A percentile compares a stretch with the other conserved stretches of the same genome.
These are phyloP conservation scores for Lotus japonicus DNA, from an alignment of 306 rosid genomes.

Conservation along the genomic window DNA sequence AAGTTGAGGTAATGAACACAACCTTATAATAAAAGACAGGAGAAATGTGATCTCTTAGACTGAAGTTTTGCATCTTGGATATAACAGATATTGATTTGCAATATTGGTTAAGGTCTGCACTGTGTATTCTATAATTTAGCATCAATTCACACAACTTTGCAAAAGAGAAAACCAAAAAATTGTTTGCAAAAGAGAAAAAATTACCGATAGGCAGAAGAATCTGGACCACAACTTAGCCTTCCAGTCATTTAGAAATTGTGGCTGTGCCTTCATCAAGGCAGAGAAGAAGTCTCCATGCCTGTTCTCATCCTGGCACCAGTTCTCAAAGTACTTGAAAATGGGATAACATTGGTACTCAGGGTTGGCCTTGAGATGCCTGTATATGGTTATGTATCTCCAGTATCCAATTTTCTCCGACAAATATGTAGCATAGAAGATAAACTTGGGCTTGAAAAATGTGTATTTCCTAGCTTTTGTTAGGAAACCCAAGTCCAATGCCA, in stretches of 20 bases:
- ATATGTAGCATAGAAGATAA: constrained; percentile 96
- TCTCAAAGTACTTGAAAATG: constrained; percentile 94
- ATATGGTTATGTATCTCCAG: constrained; percentile 97
- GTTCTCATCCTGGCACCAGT: constrained; percentile 99
- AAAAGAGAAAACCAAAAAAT: neutral
- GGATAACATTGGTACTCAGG: constrained; percentile 95
- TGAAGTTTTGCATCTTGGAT: neutral
- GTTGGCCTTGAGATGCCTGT: constrained; percentile 89
- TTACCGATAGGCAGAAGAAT: constrained; percentile 94
- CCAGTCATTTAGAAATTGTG: constrained; percentile 98
- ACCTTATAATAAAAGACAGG: neutral
- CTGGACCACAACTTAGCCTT: constrained; percentile 97
- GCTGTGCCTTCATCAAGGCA: constrained; percentile 98
- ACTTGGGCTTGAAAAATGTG: constrained; percentile 97
- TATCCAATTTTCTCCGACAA: constrained; percentile 98
- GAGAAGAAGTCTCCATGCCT: constrained; percentile 98
- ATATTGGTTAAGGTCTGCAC: neutral
- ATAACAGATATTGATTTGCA: neutral
- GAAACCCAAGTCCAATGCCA: constrained; percentile 99
- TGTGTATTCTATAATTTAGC: neutral
- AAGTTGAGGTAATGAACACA: neutral
- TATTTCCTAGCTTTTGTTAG: constrained; percentile 93
- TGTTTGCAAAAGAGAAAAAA: neutral
- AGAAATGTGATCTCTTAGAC: neutral
- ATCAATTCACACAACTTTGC: neutral